Evolutionary conservation across 2,329 filamentous ascomycete genomes (phyloP).

Genomic region (Trichoderma sp.): DNA sequence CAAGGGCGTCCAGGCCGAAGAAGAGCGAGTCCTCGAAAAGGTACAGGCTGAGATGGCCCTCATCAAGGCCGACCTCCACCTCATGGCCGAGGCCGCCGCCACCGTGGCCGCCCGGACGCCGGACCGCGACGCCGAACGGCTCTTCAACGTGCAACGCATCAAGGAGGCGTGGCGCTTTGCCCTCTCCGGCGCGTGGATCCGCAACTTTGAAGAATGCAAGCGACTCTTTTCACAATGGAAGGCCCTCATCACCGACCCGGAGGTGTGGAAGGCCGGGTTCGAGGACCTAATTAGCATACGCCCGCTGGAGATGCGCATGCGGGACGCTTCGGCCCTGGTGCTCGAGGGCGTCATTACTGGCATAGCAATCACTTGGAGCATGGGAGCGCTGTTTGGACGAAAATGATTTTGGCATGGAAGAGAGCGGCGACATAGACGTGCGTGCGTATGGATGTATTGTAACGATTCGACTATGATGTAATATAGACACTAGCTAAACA

Average conservation of each 20-base stretch:
- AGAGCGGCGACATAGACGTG: slow-evolving; percentile 17
- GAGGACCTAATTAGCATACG: slow-evolving; percentile 69
- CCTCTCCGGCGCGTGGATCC: slow-evolving; percentile 15
- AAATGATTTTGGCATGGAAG: slow-evolving; percentile 33
- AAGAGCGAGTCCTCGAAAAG: slow-evolving; percentile 61
- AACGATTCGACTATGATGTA: slow-evolving; percentile 30
- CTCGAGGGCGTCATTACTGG: slow-evolving; percentile 69
- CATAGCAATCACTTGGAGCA: slow-evolving; percentile 60
- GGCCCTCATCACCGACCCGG: slow-evolving; percentile 47
- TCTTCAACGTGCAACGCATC: slow-evolving; percentile 10
- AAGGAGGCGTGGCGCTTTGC: slow-evolving; percentile 13
- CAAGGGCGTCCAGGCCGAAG: slow-evolving; percentile 78
- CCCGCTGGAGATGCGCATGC: slow-evolving; percentile 65
- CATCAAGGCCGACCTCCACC: slow-evolving; percentile 39
- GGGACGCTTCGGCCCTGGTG: slow-evolving; percentile 70
- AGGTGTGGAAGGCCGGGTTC: slow-evolving; percentile 53
- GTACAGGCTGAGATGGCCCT: slow-evolving; percentile 49
- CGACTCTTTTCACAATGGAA: slow-evolving; percentile 48
- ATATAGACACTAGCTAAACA: slow-evolving; percentile 26
- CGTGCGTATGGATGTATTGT: slow-evolving; percentile 15
- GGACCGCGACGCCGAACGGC: neutral
- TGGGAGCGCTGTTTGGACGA: slow-evolving; percentile 55
- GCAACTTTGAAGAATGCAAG: slow-evolving; percentile 42
- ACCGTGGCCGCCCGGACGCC: neutral
- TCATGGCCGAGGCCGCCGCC: slow-evolving; percentile 33